Conservation (phyloP, 371 early-diverging fungal genomes). For the Actinomucor elegans region DNA sequence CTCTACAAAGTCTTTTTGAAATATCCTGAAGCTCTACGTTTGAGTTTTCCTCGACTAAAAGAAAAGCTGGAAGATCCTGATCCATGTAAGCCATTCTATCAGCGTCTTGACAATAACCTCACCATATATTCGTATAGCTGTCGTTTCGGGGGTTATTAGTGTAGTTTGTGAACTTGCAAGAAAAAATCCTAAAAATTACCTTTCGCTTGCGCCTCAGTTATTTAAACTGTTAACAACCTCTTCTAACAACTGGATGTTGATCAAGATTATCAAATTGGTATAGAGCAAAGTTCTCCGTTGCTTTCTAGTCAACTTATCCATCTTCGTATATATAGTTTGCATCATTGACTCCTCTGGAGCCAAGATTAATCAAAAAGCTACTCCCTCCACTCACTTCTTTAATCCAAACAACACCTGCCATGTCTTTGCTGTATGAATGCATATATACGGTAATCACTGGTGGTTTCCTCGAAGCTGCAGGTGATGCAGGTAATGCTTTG, state of each 20-base stretch:
- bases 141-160: slow-evolving; percentile 89
- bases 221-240: slow-evolving; percentile 87
- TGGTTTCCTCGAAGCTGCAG: slow-evolving; percentile 76
- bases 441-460: slow-evolving; percentile 91
- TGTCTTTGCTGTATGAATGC: slow-evolving; percentile 94
- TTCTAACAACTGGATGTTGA: slow-evolving; percentile 96
- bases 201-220: slow-evolving; percentile 91
- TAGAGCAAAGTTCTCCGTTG: not conserved
- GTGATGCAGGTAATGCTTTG: slow-evolving; percentile 64
- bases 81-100: slow-evolving; percentile 68
- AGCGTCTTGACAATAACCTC: too few relatives aligned
- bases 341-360: slow-evolving; percentile 88
- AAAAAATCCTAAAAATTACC: slow-evolving; percentile 87
- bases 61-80: slow-evolving; percentile 92
- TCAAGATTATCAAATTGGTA: slow-evolving; percentile 96
- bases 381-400: slow-evolving; percentile 80
- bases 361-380: slow-evolving; percentile 89
- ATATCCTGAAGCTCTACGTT: slow-evolving; percentile 84
- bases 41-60: slow-evolving; percentile 86
- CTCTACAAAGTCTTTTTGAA: slow-evolving; percentile 88
- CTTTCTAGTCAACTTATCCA: not conserved
- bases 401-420: slow-evolving; percentile 87
- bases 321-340: slow-evolving; percentile 76
- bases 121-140: slow-evolving; percentile 65
- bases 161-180: slow-evolving; percentile 95